These are phyloP conservation scores for Beauveria varroae DNA, from an alignment of 2,329 filamentous ascomycete species.

Conservation along the genomic window DNA sequence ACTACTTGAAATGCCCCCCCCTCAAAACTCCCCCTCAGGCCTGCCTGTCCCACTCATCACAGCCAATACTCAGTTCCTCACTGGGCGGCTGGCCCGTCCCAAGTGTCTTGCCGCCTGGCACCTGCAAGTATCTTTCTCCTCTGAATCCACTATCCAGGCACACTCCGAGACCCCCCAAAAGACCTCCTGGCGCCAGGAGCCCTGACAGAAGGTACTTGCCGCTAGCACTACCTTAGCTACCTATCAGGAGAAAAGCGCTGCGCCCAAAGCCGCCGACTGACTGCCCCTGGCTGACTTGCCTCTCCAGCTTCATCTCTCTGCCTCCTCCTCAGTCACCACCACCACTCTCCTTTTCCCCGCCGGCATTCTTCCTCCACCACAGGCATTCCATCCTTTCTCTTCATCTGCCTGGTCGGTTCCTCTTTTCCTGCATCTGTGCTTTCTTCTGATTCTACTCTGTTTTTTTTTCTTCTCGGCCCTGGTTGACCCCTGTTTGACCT, in stretches of 20 bases:
- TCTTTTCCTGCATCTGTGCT: neutral
- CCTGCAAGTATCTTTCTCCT: neutral
- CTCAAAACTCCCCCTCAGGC: neutral
- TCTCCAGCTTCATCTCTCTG: slow-evolving; percentile 4
- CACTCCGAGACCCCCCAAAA: neutral
- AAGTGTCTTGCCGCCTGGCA: neutral
- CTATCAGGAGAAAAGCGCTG: neutral
- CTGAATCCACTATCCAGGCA: neutral
- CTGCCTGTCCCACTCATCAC: neutral
- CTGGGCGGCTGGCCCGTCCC: neutral
- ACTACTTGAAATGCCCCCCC: neutral
- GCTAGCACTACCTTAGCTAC: neutral
- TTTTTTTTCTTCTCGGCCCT: neutral
- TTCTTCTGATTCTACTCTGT: neutral
- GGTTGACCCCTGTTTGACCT: slow-evolving; percentile 3
- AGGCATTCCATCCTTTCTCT: slow-evolving; percentile 1
- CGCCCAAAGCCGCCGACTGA: neutral
- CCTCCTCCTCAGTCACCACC: neutral
- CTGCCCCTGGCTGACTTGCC: slow-evolving; percentile 4
- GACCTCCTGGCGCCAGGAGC: neutral
- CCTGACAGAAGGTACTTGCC: neutral
- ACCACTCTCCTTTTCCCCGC: neutral
- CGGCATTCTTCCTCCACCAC: neutral
- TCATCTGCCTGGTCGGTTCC: neutral
- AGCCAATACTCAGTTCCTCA: neutral